Base-by-base conservation (phyloP, 2,329 filamentous ascomycete genomes). In the Orbilia oligospora region DNA sequence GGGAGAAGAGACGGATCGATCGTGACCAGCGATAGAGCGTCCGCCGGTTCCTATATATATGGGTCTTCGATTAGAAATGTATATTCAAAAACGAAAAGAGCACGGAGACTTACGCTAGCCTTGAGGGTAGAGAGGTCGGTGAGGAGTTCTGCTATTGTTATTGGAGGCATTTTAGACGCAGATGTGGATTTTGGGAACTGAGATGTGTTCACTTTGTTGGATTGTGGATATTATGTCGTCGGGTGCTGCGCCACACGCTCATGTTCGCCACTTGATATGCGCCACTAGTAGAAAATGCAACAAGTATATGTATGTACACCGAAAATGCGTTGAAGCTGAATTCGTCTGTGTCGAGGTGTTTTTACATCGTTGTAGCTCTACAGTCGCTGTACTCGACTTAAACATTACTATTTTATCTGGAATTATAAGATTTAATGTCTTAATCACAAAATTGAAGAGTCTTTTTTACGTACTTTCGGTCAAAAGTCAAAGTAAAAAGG, bases 141-240 rank as follows among this genome's bases (percentile, higher is more conserved):
- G 24, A 79, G 69, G 14, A 79, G 70, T 20, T 79, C 76, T 63
- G 70, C 76, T 67, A 79, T 71, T 41, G 76, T 79, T 70, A 79
- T 66, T 27, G 76, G 75, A 16, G 75, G 75, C 75, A 78, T 78
- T n/a, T 69, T 48, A 46, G 16, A 1, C 33, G 14, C 44, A 36
- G 30, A 72, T 61, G 30, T 41, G 10, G 71, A 10, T 38, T 9
- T n/a, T 30, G 65, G 67, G 22, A 10, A 30, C 10, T 48, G 18
- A 22, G 5, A 27, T 24, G 27, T 36, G 67, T 22, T 41, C 49
- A 8, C 3, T n/a, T 24, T 63, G 66, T 24, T 14, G 36, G 8
- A n/a, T 18, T 24, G 48, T 41, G 44, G 10, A 36, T 1, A 12
- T 30, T 36, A 33, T 68, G 48, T 22, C 8, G 36, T 41, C 5